phyloP scores from a whole-genome alignment of 768 basidiomycete genomes.

The Tylopilus plumbeoviolaceoides region DNA sequence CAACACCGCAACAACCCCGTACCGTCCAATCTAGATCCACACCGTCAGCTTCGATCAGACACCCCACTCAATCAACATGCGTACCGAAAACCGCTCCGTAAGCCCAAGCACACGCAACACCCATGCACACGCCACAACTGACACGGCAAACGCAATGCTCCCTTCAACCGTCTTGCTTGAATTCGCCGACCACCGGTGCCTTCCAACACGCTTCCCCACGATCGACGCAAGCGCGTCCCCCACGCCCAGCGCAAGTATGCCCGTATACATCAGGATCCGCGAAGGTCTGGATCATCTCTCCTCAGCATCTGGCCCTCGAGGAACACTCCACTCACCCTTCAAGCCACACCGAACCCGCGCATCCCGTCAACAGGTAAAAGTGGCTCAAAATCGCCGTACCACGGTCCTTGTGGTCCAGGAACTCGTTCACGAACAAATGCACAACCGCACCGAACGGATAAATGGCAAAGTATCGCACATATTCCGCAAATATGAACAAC shows the following conservation, averaged over 20 bases:
- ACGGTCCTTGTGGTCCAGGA: constrained; percentile 90
- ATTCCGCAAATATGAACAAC: constrained; percentile 93
- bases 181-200: constrained; percentile 76
- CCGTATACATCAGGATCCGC: constrained; percentile 67
- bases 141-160: constrained; percentile 72
- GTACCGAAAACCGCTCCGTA: constrained; percentile 76
- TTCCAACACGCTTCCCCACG: constrained; percentile 81
- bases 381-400: constrained; percentile 97
- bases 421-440: constrained; percentile 97
- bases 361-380: constrained; percentile 94
- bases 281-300: constrained; percentile 35
- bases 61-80: constrained; percentile 3
- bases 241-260: constrained; percentile 83
- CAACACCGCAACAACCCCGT: constrained; percentile 56
- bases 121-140: constrained; percentile 68
- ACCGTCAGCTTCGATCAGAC: constrained; percentile 15
- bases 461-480: constrained; percentile 96
- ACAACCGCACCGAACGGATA: constrained; percentile 93
- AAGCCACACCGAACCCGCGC: constrained; percentile 91
- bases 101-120: constrained; percentile 66
- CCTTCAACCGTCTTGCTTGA: constrained; percentile 92
- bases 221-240: constrained; percentile 96
- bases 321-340: constrained; percentile 64
- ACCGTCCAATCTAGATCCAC: constrained; percentile 55
- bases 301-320: constrained; percentile 2